These are phyloP conservation scores for Rauvolfia tetraphylla DNA, from an alignment of 257 asterid genomes.

Conservation along the genomic window DNA sequence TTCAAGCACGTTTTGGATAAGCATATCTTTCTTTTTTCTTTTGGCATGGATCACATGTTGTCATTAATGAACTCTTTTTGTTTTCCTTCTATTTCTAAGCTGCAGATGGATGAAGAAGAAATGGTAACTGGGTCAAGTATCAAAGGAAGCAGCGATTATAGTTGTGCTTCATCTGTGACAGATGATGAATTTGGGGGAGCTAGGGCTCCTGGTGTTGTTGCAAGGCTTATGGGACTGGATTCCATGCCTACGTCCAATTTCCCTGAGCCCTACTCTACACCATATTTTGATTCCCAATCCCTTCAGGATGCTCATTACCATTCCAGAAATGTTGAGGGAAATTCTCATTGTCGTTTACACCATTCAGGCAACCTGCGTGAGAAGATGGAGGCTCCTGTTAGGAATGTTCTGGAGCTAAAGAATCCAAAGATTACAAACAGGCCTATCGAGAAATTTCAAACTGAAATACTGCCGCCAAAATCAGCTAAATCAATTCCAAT, in stretches of 20 bases:
- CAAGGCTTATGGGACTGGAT: conserved; percentile 97
- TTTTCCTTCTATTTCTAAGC: neutral
- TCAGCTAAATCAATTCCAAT: conserved; percentile 84
- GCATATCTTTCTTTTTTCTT: neutral
- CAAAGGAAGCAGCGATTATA: conserved; percentile 64
- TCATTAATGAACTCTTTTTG: neutral
- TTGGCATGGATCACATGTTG: neutral
- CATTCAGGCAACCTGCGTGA: conserved; percentile 31
- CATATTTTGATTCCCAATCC: conserved; percentile 54
- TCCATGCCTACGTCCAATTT: conserved; percentile 58
- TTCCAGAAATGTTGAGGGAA: conserved; percentile 23
- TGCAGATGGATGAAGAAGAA: conserved; percentile 66
- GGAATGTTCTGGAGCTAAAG: conserved; percentile 27
- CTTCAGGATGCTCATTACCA: conserved; percentile 40
- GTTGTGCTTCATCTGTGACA: conserved; percentile 70
- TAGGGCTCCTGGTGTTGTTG: conserved; percentile 76
- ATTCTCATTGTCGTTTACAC: conserved; percentile 34
- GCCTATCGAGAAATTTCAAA: conserved; percentile 72
- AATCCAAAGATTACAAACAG: conserved; percentile 36
- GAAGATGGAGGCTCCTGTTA: conserved; percentile 23
- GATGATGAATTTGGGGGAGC: conserved; percentile 62
- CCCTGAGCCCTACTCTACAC: conserved; percentile 49
- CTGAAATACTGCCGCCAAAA: conserved; percentile 81
- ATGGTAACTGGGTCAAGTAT: conserved; percentile 43
- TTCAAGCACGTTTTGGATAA: neutral